Base-by-base conservation (phyloP, 2,329 filamentous ascomycete genomes). In the Myrmaecium sp. region DNA sequence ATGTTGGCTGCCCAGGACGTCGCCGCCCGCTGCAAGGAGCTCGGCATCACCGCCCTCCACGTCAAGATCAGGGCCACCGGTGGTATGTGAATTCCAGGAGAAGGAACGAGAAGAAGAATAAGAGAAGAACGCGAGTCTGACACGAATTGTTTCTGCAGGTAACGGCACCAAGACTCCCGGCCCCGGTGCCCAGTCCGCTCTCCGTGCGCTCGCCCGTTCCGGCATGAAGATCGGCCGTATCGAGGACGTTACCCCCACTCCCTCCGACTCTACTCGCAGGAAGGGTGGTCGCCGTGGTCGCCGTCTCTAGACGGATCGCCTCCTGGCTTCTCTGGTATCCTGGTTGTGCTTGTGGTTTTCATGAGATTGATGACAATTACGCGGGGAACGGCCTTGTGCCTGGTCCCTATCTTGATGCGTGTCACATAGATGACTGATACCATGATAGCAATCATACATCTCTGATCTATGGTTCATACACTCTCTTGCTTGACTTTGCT, bases 261-360 rank as follows among this genome's bases (percentile, higher is more conserved):
- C 91, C 51, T 98, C 89, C 62, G 89, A 98, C 66, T 93, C 82
- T 61, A 98, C 89, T 55, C 81, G 89, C 67, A 84, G 86, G 70
- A 98, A 98, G 83, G 89, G 89, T 70, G 89, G 89, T 94, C 84
- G 89, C 66, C 86, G 89, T 80, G 89, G 89, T 95, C 89, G 89
- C 69, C 86, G 89, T 93, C 80, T 98, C 64, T 98, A 69, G 80
- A 64, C 59, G 51, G 55, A 39, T 57, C 47, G 49, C 40, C 33
- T 41, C 29, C 36, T 39, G 33, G 35, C 49, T 51, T 53, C 52
- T 54, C 58, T 66, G 60, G 67, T 66, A 65, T 62, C 62, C 65
- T 69, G 68, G 32, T 21, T 35, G 27, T 25, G 29, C 25, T 27
- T 29, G 22, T 28, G 31, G 29, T 21, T 27, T 25, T 22, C 23